Evolutionary conservation across 2,329 filamentous ascomycete species (phyloP), one percentile per base, ranked within the genome.

Genomic region (Colletotrichum plurivorum): DNA sequence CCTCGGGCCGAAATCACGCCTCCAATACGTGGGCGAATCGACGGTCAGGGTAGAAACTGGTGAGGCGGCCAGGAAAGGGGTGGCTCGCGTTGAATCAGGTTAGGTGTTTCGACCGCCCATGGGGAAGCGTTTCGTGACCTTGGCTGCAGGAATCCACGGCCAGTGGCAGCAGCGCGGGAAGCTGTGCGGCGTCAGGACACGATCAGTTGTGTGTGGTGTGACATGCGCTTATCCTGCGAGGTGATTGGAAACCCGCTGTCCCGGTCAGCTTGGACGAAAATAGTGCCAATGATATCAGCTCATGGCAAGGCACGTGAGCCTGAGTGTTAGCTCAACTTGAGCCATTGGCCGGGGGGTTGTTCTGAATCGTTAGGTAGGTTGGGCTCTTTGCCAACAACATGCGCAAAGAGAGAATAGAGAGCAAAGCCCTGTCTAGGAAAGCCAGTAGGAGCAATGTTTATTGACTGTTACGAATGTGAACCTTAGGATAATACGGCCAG

Each of bases 201-300:
- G 48, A 51, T 51, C 48, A 51, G 48, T 51, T 51, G 48, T 51
- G 25, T 20, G 48, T 51, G 48, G 48, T 27, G 18, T 51, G 48
- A 51, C 48, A 27, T 51, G 48, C 25, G 48, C 48, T 10, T 25
- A 13, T 51, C 18, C 13, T 51, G 20, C 10, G 20, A 16, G 20
- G 15, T 51, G 20, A 27, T 51, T 27, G 48, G 13, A 27, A 51
- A 51, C 48, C 48, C 48, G 20, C 48, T 25, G 15, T 51, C 15
- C 48, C 18, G 20, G 48, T 51, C 48, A 51, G 6, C 5, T 27
- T 8, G 10, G 20, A 12, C 20, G 48, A 20, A 27, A 8, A 25
- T n/a, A 10, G n/a, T 18, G n/a, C 9, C 15, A 48, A 18, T 22
- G 9, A 48, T 48, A 10, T 48, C 45, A n/a, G 45, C 18, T 9